Evolutionary conservation across 179 eudicot genomes (phyloP).

Genomic region (Beta corolliflora): DNA sequence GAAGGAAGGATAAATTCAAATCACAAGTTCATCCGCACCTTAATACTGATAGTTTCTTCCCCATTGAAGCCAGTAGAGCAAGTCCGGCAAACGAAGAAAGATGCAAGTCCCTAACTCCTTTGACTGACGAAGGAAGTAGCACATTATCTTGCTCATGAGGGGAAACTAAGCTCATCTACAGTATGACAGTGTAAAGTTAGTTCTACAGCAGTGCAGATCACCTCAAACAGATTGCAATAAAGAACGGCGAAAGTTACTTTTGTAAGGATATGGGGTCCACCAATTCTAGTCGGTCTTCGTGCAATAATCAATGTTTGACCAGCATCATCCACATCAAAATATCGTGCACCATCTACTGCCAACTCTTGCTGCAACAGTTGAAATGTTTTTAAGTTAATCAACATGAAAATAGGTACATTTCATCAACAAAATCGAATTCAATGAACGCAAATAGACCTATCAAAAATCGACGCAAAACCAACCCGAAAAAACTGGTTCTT

Average conservation of each 20-base stretch:
- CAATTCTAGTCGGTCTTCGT: slow-evolving; percentile 60
- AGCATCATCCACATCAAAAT: slow-evolving; percentile 70
- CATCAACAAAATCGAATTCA: not conserved
- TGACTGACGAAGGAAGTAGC: slow-evolving; percentile 58
- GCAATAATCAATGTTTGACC: slow-evolving; percentile 57
- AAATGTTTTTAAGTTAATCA: not conserved
- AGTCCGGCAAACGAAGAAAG: slow-evolving; percentile 61
- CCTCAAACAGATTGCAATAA: slow-evolving; percentile 10
- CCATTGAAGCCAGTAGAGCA: slow-evolving; percentile 67
- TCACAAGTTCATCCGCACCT: slow-evolving; percentile 42
- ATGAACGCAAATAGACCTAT: not conserved
- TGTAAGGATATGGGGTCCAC: slow-evolving; percentile 61
- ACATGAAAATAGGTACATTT: slow-evolving; percentile 9
- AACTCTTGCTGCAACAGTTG: slow-evolving; percentile 51
- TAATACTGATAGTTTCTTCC: slow-evolving; percentile 74
- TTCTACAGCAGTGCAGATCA: not conserved
- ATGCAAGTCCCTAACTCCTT: slow-evolving; percentile 66
- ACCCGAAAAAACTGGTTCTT: too few species aligned
- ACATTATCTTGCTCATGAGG: slow-evolving; percentile 63
- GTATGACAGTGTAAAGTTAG: not conserved
- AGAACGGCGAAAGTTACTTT: slow-evolving; percentile 44
- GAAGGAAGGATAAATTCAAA: not conserved
- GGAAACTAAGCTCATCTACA: slow-evolving; percentile 67
- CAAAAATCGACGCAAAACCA: too few species aligned
- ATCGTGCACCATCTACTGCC: slow-evolving; percentile 66